Percentiles rank a stretch among this genome's conserved stretches.
Conservation (phyloP, 371 early-diverging fungal genomes). For the Encephalitozoon intestinalis region DNA sequence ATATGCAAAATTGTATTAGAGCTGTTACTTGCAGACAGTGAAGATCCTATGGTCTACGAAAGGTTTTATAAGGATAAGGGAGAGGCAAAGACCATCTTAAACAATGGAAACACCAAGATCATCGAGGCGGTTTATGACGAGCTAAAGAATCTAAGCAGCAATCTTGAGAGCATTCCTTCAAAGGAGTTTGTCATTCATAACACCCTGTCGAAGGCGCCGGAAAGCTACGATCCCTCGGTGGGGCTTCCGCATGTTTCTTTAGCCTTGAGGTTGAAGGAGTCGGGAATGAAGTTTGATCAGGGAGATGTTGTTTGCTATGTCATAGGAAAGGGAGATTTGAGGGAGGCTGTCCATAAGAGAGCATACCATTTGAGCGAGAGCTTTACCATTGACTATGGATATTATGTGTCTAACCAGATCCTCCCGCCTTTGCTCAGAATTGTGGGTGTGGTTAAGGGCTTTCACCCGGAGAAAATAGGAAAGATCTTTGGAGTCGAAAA, state of each 20-base stretch:
- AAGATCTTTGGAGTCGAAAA: conserved; percentile 41
- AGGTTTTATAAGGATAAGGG: neutral
- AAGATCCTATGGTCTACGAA: neutral
- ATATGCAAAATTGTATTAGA: conserved; percentile 66
- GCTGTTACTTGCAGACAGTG: conserved; percentile 43
- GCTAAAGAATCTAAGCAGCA: neutral
- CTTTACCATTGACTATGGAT: conserved; percentile 69
- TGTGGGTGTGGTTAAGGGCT: neutral
- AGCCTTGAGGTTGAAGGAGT: conserved; percentile 71
- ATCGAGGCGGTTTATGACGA: conserved; percentile 18
- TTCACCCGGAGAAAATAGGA: conserved; percentile 23
- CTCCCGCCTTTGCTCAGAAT: conserved; percentile 72
- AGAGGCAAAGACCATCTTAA: neutral
- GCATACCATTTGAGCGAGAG: conserved; percentile 79
- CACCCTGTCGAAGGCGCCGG: conserved; percentile 78
- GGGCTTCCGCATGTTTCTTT: conserved; percentile 90
- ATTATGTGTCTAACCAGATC: conserved; percentile 88
- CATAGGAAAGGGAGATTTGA: conserved; percentile 68
- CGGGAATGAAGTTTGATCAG: conserved; percentile 66
- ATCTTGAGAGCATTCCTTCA: conserved; percentile 62
- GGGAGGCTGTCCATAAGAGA: conserved; percentile 64
- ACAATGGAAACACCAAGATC: neutral
- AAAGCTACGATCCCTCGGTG: conserved; percentile 76
- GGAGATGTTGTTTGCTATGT: conserved; percentile 92
- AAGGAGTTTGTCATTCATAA: conserved; percentile 77